Evolutionary conservation across 768 basidiomycete species (phyloP).

Genomic region (Sporobolomyces pararoseus): DNA sequence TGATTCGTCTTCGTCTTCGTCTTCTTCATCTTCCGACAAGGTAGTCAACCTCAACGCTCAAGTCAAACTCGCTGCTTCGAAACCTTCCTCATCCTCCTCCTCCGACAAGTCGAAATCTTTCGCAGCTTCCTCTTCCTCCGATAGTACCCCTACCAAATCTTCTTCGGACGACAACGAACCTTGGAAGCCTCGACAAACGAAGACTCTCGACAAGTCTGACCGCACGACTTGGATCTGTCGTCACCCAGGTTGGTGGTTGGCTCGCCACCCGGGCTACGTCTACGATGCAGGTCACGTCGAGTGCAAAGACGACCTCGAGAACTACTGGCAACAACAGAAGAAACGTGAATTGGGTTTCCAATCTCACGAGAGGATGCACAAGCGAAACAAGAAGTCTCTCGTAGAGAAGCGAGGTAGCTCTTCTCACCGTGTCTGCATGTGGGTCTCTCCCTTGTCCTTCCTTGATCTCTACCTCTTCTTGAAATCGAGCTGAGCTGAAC

Average conservation of each 20-base stretch:
- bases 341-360: constrained; percentile 17
- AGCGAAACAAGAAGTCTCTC: constrained; percentile 13
- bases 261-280: constrained; percentile 4
- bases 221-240: constrained; percentile 26
- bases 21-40: neutral
- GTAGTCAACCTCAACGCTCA: constrained; percentile 9
- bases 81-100: neutral
- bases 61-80: constrained; percentile 12
- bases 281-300: constrained; percentile 17
- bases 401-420: neutral
- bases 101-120: neutral
- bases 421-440: constrained; percentile 24
- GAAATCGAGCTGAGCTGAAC: neutral
- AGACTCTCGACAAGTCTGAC: constrained; percentile 18
- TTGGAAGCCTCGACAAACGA: neutral
- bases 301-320: constrained; percentile 24
- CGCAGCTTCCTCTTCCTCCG: neutral
- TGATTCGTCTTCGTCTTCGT: neutral
- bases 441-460: neutral
- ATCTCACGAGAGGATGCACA: constrained; percentile 24
- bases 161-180: neutral
- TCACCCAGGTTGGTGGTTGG: constrained; percentile 18
- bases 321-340: neutral
- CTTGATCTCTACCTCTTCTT: neutral
- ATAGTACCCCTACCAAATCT: neutral